These are phyloP conservation scores for Vigna reflexopilosa DNA, from an alignment of 306 rosid species.

Conservation along the genomic window DNA sequence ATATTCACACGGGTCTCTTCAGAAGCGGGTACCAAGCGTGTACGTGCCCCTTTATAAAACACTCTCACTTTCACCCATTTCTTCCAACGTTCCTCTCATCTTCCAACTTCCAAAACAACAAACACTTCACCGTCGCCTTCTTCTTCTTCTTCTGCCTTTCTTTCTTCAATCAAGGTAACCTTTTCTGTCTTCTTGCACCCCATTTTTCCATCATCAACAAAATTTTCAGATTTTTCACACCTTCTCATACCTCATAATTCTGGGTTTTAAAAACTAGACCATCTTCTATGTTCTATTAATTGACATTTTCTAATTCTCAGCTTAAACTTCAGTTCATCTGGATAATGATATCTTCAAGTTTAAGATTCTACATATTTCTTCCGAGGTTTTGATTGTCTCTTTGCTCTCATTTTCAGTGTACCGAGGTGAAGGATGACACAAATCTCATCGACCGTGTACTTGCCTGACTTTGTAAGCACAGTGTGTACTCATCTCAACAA, in stretches of 20 bases:
- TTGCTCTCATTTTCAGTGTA: slow-evolving; percentile 27
- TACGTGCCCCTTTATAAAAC: slow-evolving; percentile 29
- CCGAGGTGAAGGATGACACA: slow-evolving; percentile 32
- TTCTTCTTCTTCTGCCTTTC: slow-evolving; percentile 1
- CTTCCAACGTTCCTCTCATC: background rate
- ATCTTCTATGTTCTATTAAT: background rate
- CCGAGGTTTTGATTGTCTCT: background rate
- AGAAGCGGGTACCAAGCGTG: slow-evolving; percentile 41
- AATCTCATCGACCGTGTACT: slow-evolving; percentile 38
- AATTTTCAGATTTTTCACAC: background rate
- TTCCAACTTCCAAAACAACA: background rate
- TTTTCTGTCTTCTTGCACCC: background rate
- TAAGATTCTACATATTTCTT: background rate
- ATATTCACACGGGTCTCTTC: slow-evolving; percentile 45
- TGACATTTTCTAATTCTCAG: background rate
- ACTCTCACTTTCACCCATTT: background rate
- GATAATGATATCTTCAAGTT: background rate
- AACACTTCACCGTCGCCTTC: background rate
- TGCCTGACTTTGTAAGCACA: slow-evolving; percentile 48
- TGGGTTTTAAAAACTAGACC: background rate
- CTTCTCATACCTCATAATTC: background rate
- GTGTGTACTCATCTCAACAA: background rate
- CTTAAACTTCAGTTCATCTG: background rate
- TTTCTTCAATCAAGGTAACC: slow-evolving; percentile 35
- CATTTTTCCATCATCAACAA: slow-evolving; percentile 15